Base-by-base conservation (phyloP, 805 yeast genomes). In the Metschnikowia reukaufii region DNA sequence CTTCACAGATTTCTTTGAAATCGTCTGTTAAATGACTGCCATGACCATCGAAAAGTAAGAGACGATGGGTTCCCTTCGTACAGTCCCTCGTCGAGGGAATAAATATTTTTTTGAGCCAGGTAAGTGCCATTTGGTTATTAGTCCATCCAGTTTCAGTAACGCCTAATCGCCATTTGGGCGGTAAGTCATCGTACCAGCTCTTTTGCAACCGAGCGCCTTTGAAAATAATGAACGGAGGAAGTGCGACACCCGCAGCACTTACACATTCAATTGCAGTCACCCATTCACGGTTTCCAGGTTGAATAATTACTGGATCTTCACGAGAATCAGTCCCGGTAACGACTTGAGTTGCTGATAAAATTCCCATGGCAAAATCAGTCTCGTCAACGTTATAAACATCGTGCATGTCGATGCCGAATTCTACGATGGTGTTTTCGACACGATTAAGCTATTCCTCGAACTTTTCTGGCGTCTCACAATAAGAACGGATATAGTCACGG, bases 381-480 rank as follows among this genome's bases (percentile, higher is more conserved):
- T 38, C 41, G 33, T 38, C 41, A 38, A 38, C 32, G 41, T 38
- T 38, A 33, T 25, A 25, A 15, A 38, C 41, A 27, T 38, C 41
- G 12, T 25, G 20, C 19, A n/a, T 20, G 20, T 17, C 18, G 41
- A 38, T 38, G 7, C 41, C 33, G 21, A 38, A 38, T 27, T 25
- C 33, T 12, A 4, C 18, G 41, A 38, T 38, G 31, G 32, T 27
- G 10, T 25, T 38, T 27, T 13, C 19, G 9, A 38, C 41, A 29
- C 41, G 41, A 25, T 27, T 18, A 15, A 38, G n/a, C 33, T 33
- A 38, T n/a, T 27, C 33, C 13, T 13, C 41, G 27, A 38, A 25
- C 19, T 10, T 38, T n/a, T 38, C 41, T 23, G 33, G 41, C 8
- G 41, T 38, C 23, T 38, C 33, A 27, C 19, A 38, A 6, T 38